Conservation (phyloP, 164 flowering plant genomes). For the Stephania yunnanensis region DNA sequence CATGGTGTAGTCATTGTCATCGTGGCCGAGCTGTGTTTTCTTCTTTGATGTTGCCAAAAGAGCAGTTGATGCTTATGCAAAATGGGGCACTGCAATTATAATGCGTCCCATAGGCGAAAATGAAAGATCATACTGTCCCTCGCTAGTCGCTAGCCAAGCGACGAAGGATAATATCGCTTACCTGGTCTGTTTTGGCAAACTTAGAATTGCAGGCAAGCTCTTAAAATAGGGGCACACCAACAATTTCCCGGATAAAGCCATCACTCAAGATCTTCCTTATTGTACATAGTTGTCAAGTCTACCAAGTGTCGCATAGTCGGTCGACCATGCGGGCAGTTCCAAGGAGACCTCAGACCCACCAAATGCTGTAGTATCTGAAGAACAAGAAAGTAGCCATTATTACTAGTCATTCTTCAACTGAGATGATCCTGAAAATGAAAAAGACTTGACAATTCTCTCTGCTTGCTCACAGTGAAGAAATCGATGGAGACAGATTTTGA, state of each 20-base stretch:
- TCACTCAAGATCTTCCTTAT: conserved; percentile 11
- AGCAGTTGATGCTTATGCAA: background rate
- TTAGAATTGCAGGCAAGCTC: background rate
- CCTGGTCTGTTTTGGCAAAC: background rate
- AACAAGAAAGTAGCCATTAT: background rate
- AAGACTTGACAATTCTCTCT: background rate
- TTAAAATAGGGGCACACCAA: background rate
- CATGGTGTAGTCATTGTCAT: too few species aligned
- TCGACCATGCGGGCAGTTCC: conserved; percentile 99
- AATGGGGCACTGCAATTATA: background rate
- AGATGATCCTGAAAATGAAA: background rate
- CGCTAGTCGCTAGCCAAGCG: background rate
- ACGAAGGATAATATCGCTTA: background rate
- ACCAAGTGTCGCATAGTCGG: conserved; percentile 98
- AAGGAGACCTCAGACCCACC: conserved; percentile 75
- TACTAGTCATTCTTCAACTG: background rate
- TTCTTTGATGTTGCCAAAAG: too few species aligned
- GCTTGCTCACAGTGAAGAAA: background rate
- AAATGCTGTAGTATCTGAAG: conserved; percentile 72
- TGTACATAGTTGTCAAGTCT: conserved; percentile 45
- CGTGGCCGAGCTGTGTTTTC: too few species aligned
- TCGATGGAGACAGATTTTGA: background rate
- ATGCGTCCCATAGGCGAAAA: background rate
- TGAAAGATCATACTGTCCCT: background rate
- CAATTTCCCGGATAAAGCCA: conserved; percentile 21